These are phyloP conservation scores for Talaromyces adpressus DNA, from an alignment of 495 filamentous ascomycete genomes.

Conservation along the genomic window DNA sequence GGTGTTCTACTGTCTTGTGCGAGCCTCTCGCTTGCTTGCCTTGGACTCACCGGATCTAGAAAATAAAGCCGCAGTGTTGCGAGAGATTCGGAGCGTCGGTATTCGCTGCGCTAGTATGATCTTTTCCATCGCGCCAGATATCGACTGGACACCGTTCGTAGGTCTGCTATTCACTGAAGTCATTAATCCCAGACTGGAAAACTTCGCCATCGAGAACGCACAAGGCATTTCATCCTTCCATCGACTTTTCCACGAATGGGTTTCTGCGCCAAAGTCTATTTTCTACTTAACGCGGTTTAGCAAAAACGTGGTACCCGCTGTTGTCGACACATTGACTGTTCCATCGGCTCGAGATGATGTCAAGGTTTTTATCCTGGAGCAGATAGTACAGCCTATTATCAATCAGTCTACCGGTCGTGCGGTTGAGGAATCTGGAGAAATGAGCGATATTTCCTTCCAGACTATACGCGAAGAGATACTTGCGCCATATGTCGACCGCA, in stretches of 20 bases:
- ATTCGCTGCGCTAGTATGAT: conserved; percentile 74
- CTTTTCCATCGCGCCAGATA: conserved; percentile 59
- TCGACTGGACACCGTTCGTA: conserved; percentile 66
- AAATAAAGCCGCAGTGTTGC: conserved; percentile 50
- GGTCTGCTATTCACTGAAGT: conserved; percentile 63
- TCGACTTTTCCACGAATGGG: conserved; percentile 75
- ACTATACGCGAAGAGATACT: conserved; percentile 58
- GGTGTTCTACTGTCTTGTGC: conserved; percentile 69
- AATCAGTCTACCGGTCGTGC: conserved; percentile 42
- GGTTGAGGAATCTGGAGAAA: conserved; percentile 38
- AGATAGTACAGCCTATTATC: conserved; percentile 60
- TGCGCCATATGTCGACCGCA: conserved; percentile 58
- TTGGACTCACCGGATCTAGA: conserved; percentile 41
- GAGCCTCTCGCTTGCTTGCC: conserved; percentile 54
- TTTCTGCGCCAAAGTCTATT: conserved; percentile 55
- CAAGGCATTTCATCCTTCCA: conserved; percentile 81
- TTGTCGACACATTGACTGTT: conserved; percentile 64
- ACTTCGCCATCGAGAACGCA: conserved; percentile 77
- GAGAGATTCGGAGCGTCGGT: conserved; percentile 62
- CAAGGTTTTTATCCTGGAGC: conserved; percentile 68
- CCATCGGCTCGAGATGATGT: conserved; percentile 83
- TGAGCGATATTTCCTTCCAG: conserved; percentile 39
- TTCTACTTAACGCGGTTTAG: conserved; percentile 62
- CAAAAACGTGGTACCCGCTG: conserved; percentile 51
- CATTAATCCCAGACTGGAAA: conserved; percentile 67